Percentiles rank a stretch among this genome's conserved stretches.
Conservation (phyloP, 345 rosid species). For the Ceriops decandra region DNA sequence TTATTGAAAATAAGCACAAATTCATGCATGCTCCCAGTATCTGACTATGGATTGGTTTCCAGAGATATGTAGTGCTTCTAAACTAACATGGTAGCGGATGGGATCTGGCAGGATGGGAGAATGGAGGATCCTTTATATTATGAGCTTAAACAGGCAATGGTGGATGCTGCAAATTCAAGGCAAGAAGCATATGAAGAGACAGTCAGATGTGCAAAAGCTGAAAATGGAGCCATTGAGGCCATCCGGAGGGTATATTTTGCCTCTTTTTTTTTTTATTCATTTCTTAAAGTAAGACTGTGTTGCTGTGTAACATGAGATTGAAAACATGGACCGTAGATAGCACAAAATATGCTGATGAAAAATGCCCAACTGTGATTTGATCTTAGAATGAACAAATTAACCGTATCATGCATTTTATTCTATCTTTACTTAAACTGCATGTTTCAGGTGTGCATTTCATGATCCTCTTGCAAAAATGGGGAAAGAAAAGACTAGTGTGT, state of each 20-base stretch:
- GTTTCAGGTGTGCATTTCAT: no score
- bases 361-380: background rate
- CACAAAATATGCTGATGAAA: no score
- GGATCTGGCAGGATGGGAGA: constrained; percentile 54
- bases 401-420: background rate
- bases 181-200: constrained; percentile 61
- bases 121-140: constrained; percentile 43
- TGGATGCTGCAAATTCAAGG: constrained; percentile 58
- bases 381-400: background rate
- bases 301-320: background rate
- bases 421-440: no score
- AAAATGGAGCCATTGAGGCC: constrained; percentile 62
- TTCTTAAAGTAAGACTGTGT: constrained; percentile 3
- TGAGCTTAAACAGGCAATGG: constrained; percentile 51
- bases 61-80: background rate
- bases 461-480: no score
- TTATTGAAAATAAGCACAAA: background rate
- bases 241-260: constrained; percentile 49
- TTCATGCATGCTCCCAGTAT: background rate
- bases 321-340: no score
- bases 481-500: no score
- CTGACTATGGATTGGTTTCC: background rate
- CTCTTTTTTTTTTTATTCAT: background rate
- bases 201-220: constrained; percentile 57
- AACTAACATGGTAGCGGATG: constrained; percentile 15